Evolutionary conservation across 306 rosid species (phyloP).

Genomic region (Cucurbita ficifolia): DNA sequence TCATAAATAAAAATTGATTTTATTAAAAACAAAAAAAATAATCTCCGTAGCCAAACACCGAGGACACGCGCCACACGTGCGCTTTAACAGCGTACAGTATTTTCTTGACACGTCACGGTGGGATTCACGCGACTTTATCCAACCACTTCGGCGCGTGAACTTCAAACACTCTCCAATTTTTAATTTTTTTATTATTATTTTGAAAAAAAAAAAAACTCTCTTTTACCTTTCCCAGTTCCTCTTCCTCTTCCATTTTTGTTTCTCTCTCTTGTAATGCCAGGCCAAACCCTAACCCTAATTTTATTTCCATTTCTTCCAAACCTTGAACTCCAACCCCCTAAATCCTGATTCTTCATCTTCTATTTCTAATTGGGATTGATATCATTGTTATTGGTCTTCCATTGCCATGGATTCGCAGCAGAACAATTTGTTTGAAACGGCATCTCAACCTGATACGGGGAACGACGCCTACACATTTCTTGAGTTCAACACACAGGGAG

Average conservation of each 20-base stretch:
- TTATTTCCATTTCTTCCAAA: slow-evolving; percentile 11
- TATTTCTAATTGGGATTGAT: not conserved
- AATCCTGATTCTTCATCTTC: not conserved
- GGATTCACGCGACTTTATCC: not conserved
- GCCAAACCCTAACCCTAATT: slow-evolving; percentile 60
- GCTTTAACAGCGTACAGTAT: not conserved
- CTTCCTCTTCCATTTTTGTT: not conserved
- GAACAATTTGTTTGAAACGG: slow-evolving; percentile 73
- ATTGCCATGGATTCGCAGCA: slow-evolving; percentile 69
- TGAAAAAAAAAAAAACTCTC: not conserved
- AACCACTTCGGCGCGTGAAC: not conserved
- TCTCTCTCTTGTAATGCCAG: not conserved
- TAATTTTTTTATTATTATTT: not conserved
- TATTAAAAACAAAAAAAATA: not conserved
- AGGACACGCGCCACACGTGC: not conserved
- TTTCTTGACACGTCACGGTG: not conserved
- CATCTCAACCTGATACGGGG: slow-evolving; percentile 90
- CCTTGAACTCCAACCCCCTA: slow-evolving; percentile 17
- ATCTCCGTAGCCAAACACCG: not conserved
- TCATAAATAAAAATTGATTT: not conserved
- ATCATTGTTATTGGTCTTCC: not conserved
- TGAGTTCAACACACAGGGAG: slow-evolving; percentile 97
- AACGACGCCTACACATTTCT: slow-evolving; percentile 97
- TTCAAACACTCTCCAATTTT: not conserved
- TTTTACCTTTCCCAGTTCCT: not conserved